Conservation (phyloP, 129 eudicot genomes). For the Centella asiatica region DNA sequence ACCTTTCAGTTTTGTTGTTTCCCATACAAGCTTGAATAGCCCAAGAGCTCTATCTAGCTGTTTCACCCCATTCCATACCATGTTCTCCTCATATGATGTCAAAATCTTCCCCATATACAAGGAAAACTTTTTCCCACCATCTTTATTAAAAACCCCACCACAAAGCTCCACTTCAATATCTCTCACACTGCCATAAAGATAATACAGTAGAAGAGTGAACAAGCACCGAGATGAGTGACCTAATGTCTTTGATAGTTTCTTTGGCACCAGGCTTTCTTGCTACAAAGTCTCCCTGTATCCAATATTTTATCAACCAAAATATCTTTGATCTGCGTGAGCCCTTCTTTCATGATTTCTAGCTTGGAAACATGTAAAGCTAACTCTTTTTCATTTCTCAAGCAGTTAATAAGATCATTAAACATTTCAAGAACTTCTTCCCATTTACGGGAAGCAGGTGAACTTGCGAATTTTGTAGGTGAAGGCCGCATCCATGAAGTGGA, state of each 20-base stretch:
- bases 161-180: conserved; percentile 67
- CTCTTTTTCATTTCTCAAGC: conserved; percentile 48
- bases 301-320: conserved; percentile 66
- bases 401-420: conserved; percentile 52
- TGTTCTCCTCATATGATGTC: conserved; percentile 54
- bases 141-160: conserved; percentile 40
- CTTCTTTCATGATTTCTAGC: conserved; percentile 89
- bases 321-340: conserved; percentile 73
- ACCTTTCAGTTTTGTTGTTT: conserved; percentile 57
- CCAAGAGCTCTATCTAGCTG: conserved; percentile 66
- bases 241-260: conserved; percentile 57
- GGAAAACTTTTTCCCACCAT: conserved; percentile 26
- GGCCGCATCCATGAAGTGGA: conserved; percentile 86
- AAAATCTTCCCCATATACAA: conserved; percentile 73
- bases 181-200: conserved; percentile 46
- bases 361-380: conserved; percentile 40
- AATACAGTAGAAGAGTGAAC: conserved; percentile 66
- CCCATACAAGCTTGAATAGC: conserved; percentile 60
- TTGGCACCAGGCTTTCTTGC: conserved; percentile 59
- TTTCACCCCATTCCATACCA: conserved; percentile 51
- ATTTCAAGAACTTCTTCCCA: conserved; percentile 86
- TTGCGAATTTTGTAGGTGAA: conserved; percentile 33
- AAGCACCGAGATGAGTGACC: conserved; percentile 83
- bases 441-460: conserved; percentile 33
- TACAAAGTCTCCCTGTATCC: conserved; percentile 64